Base-by-base conservation (phyloP, 805 yeast genomes). In the Myxozyma udenii region DNA sequence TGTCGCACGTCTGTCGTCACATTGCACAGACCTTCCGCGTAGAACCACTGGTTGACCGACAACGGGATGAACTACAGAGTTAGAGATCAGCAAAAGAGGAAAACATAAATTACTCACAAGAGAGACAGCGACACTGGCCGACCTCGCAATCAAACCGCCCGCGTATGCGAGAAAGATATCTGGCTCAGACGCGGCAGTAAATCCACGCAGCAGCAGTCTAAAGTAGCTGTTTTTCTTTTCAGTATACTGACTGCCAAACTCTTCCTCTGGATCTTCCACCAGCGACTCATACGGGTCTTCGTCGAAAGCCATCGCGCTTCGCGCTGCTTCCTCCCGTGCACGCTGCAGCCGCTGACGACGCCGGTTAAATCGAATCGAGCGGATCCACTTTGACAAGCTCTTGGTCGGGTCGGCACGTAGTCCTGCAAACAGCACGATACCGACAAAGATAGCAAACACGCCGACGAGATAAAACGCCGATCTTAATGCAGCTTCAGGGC, bases 61-160 rank as follows among this genome's bases (percentile, higher is more conserved):
- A 83, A 68, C 2, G 90, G 90, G 23, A 84, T 73, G 64, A 82
- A 84, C 3, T 81, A 74, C 0, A 85, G 68, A 6, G 77, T 73
- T 2, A 76, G 32, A 25, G 22, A 26, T 3, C 36, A 14, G 11
- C 24, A 16, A 26, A 21, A n/a, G 16, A 30, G 21, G 4, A 3
- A 14, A 4, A 43, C 52, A 21, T 28, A n/a, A n/a, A n/a, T n/a
- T n/a, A n/a, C n/a, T n/a, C 36, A 49, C 53, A 39, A 51, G 22
- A 4, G 57, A 51, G 7, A 55, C 58, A 2, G 58, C 72, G 1
- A 84, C 81, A 1, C 85, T 75, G 2, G 83, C 76, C 3, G 85
- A 74, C 44, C 89, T 75, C 2, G 88, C 79, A 16, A 82, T 78
- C 55, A 82, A 77, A 1, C 80, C 78, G 4, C 85, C 86, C 16